Percentiles rank a stretch among this genome's conserved stretches.
phyloP scores from a whole-genome alignment of 768 basidiomycete genomes.

The Floccularia luteovirens region DNA sequence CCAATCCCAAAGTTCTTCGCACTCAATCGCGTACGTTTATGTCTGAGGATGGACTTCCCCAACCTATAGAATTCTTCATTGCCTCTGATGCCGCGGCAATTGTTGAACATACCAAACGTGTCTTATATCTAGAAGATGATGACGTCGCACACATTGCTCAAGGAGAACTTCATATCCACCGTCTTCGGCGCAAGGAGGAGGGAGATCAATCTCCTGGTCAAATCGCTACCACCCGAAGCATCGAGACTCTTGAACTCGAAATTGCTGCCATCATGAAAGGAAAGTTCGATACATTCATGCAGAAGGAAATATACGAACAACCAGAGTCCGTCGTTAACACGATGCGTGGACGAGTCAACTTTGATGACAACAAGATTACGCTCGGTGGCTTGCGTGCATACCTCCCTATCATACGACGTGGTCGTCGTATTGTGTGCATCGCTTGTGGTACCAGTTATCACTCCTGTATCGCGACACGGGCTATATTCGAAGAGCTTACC shows the following conservation, averaged over 20 bases:
- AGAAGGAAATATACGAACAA: constrained; percentile 99
- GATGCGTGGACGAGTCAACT: constrained; percentile 99
- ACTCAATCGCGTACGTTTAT: constrained; percentile 98
- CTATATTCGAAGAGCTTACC: constrained; percentile 97
- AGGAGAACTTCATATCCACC: constrained; percentile 98
- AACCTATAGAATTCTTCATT: constrained; percentile 99
- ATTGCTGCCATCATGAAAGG: constrained; percentile 99
- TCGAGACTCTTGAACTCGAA: constrained; percentile 97
- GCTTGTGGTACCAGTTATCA: constrained; percentile 99
- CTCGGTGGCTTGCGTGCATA: constrained; percentile 95
- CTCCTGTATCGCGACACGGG: constrained; percentile 92
- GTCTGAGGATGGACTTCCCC: constrained; percentile 96
- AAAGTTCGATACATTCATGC: constrained; percentile 99
- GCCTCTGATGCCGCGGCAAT: constrained; percentile 96
- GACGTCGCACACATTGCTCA: constrained; percentile 97
- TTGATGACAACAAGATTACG: constrained; percentile 85
- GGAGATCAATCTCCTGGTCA: constrained; percentile 52
- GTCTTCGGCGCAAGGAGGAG: constrained; percentile 85
- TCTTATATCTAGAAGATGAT: constrained; percentile 97
- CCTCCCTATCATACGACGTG: constrained; percentile 91
- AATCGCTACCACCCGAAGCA: constrained; percentile 75
- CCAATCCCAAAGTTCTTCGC: constrained; percentile 75
- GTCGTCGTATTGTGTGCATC: constrained; percentile 90
- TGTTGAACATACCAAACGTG: constrained; percentile 98
- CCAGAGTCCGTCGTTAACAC: constrained; percentile 99